Evolutionary conservation across 345 rosid genomes (phyloP).

Genomic region (Hirschfeldia incana): DNA sequence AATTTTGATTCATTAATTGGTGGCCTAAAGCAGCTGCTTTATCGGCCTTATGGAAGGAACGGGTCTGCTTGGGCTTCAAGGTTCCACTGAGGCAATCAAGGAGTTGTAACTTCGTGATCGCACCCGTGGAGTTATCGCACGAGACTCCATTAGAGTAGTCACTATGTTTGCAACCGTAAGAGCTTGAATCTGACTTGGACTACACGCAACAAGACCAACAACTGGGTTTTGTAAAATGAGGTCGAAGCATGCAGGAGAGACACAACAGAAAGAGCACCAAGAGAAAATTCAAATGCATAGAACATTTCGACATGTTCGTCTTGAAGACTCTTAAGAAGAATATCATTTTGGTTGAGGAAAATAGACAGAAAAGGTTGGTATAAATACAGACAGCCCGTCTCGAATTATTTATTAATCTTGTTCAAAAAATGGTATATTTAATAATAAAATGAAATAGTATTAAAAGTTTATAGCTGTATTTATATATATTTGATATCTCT

Average conservation of each 20-base stretch:
- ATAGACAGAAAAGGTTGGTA: background rate
- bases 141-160: background rate
- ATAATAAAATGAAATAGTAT: no score
- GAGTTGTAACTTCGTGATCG: background rate
- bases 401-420: no score
- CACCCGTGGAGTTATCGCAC: conserved; percentile 12
- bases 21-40: no score
- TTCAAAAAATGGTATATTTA: no score
- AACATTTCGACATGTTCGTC: background rate
- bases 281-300: background rate
- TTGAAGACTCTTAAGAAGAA: background rate
- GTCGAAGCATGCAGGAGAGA: background rate
- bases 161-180: background rate
- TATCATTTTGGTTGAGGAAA: background rate
- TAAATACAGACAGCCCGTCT: no score
- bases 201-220: background rate
- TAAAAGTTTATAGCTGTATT: no score
- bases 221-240: background rate
- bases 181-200: conserved; percentile 7
- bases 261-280: background rate
- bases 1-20: no score
- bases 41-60: no score
- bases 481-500: no score
- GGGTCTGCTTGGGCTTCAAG: conserved; percentile 20
- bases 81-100: conserved; percentile 7